Percentiles rank a stretch among this genome's conserved stretches.
phyloP scores from a whole-genome alignment of 805 yeast species.

The Myxozyma neotropica region DNA sequence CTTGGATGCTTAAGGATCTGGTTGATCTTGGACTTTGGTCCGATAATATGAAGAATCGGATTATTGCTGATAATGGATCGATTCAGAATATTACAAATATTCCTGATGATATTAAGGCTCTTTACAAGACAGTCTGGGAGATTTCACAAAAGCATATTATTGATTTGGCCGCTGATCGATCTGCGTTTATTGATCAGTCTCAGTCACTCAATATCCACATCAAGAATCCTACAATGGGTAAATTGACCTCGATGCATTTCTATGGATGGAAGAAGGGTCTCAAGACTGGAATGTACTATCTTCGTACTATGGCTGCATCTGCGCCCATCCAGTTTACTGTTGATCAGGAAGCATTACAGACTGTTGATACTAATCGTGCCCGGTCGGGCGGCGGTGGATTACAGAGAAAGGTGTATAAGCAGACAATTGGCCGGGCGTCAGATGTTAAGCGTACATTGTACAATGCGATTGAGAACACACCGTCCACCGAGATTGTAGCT shows the following conservation, averaged over 20 bases:
- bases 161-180: conserved; percentile 82
- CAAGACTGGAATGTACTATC: conserved; percentile 97
- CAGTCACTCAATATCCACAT: conserved; percentile 90
- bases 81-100: conserved; percentile 72
- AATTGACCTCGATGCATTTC: conserved; percentile 96
- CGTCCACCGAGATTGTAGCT: no score
- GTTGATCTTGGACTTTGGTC: conserved; percentile 83
- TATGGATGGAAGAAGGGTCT: conserved; percentile 98
- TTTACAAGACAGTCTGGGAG: conserved; percentile 98
- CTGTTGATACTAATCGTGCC: conserved; percentile 27
- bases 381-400: not conserved
- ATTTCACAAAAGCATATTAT: conserved; percentile 81
- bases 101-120: conserved; percentile 70
- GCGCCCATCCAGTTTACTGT: conserved; percentile 93
- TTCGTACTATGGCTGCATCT: conserved; percentile 96
- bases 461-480: conserved; percentile 1
- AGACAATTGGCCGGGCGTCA: conserved; percentile 16
- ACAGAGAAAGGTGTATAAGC: conserved; percentile 17
- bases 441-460: conserved; percentile 5
- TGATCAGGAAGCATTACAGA: conserved; percentile 52
- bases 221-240: conserved; percentile 91
- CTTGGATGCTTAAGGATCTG: conserved; percentile 78
- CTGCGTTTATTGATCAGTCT: conserved; percentile 79
- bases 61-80: conserved; percentile 80
- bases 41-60: conserved; percentile 72